Percentiles rank a stretch among this genome's conserved stretches.
These are phyloP conservation scores for Tilletia setariae DNA, from an alignment of 1,284 basidiomycete genomes.

Conservation along the genomic window DNA sequence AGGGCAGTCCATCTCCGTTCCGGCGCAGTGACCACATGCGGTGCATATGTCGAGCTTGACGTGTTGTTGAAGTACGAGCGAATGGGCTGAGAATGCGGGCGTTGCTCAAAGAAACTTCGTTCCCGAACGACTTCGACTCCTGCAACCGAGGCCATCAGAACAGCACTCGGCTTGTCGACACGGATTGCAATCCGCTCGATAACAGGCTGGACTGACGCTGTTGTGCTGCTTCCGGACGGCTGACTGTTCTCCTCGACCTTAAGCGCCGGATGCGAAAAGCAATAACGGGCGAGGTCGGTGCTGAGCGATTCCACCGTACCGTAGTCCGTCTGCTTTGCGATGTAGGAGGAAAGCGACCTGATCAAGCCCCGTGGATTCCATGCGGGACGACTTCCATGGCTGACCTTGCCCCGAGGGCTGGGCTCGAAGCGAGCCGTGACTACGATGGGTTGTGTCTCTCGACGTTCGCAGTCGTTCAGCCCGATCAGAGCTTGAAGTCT, in stretches of 20 bases:
- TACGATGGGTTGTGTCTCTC: slow-evolving; percentile 68
- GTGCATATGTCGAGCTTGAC: too few species aligned
- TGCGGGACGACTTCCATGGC: slow-evolving; percentile 19
- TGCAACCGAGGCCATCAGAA: slow-evolving; percentile 68
- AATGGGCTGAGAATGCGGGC: slow-evolving; percentile 16
- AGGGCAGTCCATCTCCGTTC: not conserved
- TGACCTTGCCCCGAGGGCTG: slow-evolving; percentile 59
- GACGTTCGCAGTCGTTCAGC: slow-evolving; percentile 69
- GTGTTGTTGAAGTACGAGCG: not conserved
- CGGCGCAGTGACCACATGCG: not conserved
- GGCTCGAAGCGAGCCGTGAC: slow-evolving; percentile 42
- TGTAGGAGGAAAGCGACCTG: slow-evolving; percentile 45
- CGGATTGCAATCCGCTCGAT: slow-evolving; percentile 57
- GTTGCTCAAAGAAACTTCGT: slow-evolving; percentile 52
- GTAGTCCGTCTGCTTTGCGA: slow-evolving; percentile 61
- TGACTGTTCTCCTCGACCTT: too few species aligned
- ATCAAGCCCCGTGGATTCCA: not conserved
- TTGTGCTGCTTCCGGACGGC: not conserved
- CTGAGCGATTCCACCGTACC: slow-evolving; percentile 73
- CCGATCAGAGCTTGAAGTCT: slow-evolving; percentile 67
- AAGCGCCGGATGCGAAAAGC: slow-evolving; percentile 38
- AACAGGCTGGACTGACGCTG: not conserved
- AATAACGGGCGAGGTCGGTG: slow-evolving; percentile 64
- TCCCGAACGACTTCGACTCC: slow-evolving; percentile 65
- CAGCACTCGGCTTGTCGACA: slow-evolving; percentile 73